These are phyloP conservation scores for Oemleria cerasiformis DNA, from an alignment of 306 rosid species.

Conservation along the genomic window DNA sequence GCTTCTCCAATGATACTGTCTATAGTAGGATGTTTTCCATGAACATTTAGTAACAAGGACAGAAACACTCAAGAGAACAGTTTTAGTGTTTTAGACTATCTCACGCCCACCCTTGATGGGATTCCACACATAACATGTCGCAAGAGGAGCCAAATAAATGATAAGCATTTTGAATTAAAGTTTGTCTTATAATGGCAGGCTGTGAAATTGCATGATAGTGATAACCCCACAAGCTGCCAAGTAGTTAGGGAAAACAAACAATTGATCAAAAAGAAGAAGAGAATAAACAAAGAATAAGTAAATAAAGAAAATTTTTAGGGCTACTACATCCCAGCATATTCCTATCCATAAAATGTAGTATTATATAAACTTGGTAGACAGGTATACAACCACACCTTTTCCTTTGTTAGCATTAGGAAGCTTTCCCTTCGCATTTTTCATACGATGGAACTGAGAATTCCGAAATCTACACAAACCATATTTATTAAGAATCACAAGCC, in stretches of 20 bases:
- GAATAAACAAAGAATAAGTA: background rate
- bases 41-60: background rate
- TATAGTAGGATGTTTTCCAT: background rate
- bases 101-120: background rate
- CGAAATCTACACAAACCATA: slow-evolving; percentile 54
- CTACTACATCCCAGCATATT: slow-evolving; percentile 1
- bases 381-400: slow-evolving; percentile 54
- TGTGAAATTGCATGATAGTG: background rate
- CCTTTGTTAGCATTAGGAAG: slow-evolving; percentile 37
- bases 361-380: slow-evolving; percentile 12
- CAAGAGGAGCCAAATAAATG: background rate
- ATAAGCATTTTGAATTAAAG: background rate
- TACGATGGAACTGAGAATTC: slow-evolving; percentile 55
- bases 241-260: background rate
- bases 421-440: slow-evolving; percentile 47
- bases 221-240: background rate
- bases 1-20: background rate
- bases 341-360: background rate
- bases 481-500: slow-evolving; percentile 17
- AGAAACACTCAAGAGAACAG: background rate
- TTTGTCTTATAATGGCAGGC: background rate
- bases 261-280: too few species aligned
- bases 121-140: background rate
- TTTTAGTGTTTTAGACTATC: background rate
- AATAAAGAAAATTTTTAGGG: background rate